Evolutionary conservation across 805 yeast genomes (phyloP).

Genomic region (Zygotorulaspora florentina): DNA sequence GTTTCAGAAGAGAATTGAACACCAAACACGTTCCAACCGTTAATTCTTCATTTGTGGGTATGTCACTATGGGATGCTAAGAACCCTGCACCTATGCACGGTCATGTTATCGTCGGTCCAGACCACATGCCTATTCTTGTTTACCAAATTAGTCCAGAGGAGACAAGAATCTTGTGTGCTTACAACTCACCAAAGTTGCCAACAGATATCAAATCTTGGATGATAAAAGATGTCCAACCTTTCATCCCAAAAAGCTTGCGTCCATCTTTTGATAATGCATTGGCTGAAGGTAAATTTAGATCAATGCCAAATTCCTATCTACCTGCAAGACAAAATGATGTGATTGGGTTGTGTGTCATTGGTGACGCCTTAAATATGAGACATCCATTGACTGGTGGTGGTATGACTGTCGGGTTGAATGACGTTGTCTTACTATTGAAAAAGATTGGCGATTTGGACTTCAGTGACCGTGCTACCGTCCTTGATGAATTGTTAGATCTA

Average conservation of each 20-base stretch:
- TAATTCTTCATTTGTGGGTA: conserved; percentile 83
- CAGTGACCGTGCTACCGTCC: conserved; percentile 51
- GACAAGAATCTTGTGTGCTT: conserved; percentile 87
- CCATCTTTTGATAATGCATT: conserved; percentile 71
- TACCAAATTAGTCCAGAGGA: conserved; percentile 82
- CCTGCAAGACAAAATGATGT: conserved; percentile 68
- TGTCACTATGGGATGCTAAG: conserved; percentile 68
- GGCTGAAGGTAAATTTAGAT: conserved; percentile 52
- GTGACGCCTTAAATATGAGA: conserved; percentile 95
- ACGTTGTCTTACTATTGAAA: conserved; percentile 62
- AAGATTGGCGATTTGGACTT: conserved; percentile 42
- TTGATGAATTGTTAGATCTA: conserved; percentile 58
- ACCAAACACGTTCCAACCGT: conserved; percentile 59
- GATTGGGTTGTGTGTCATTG: conserved; percentile 76
- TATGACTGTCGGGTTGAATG: conserved; percentile 95
- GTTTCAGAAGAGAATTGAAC: conserved; percentile 72
- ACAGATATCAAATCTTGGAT: conserved; percentile 62
- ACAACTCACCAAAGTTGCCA: conserved; percentile 70
- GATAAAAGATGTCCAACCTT: conserved; percentile 54
- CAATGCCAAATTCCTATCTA: conserved; percentile 92
- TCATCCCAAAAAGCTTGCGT: conserved; percentile 57
- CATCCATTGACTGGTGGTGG: conserved; percentile 99
- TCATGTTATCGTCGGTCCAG: conserved; percentile 76
- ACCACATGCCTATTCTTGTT: conserved; percentile 81
- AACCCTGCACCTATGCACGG: conserved; percentile 76